phyloP scores from a whole-genome alignment of 2,329 filamentous ascomycete genomes.

The Gaeumannomyces tritici region DNA sequence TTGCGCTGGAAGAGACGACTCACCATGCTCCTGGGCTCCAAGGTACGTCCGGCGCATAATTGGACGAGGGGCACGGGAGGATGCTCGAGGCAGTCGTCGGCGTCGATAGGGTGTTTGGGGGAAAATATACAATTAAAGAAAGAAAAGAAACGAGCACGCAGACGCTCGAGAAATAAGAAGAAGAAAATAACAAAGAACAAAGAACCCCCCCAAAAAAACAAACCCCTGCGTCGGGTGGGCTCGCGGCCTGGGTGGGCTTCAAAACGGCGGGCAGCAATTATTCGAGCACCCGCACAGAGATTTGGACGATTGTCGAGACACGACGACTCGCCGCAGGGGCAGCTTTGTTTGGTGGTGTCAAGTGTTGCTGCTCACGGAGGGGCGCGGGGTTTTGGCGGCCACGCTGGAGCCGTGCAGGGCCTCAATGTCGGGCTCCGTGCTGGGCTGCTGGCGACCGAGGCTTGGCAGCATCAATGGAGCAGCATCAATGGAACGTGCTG shows the following conservation, averaged over 20 bases:
- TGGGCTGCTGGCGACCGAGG: not conserved
- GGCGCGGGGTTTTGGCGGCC: not conserved
- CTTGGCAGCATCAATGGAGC: not conserved
- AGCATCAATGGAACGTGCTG: no score
- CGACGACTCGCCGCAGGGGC: not conserved
- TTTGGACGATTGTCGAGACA: not conserved
- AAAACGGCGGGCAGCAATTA: not conserved
- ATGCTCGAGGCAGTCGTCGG: not conserved
- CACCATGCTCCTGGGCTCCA: conserved; percentile 32
- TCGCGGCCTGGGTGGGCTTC: not conserved
- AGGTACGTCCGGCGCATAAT: conserved; percentile 36
- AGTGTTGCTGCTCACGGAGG: not conserved
- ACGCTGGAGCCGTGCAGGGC: no score
- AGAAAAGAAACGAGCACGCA: not conserved
- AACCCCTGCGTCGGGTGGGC: not conserved
- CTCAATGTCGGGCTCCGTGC: not conserved
- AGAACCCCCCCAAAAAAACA: not conserved
- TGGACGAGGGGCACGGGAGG: conserved; percentile 12
- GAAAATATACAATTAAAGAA: not conserved
- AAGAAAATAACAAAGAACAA: not conserved
- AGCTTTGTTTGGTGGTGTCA: no score
- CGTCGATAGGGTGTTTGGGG: not conserved
- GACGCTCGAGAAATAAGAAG: not conserved
- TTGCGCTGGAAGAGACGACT: conserved; percentile 7
- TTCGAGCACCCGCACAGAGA: not conserved